phyloP scores from a whole-genome alignment of 306 rosid species.

The Inga laurina region DNA sequence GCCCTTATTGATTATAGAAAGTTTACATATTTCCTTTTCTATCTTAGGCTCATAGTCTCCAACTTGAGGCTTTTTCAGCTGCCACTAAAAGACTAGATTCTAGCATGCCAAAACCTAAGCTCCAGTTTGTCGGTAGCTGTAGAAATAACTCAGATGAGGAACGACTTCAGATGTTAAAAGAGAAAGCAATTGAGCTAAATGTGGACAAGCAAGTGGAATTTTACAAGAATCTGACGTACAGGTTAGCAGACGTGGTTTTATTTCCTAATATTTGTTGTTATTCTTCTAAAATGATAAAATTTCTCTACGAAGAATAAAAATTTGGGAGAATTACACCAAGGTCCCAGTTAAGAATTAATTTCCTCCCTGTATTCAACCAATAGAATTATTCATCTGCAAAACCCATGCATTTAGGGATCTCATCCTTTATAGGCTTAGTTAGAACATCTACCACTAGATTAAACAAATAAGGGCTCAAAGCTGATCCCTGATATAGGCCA shows the following conservation, averaged over 20 bases:
- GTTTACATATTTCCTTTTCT: conserved; percentile 38
- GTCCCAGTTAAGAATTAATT: no score
- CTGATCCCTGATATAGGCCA: no score
- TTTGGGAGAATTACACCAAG: no score
- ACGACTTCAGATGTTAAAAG: conserved; percentile 70
- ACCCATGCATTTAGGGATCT: no score
- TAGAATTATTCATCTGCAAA: no score
- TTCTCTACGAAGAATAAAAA: not conserved
- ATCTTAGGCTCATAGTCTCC: conserved; percentile 84
- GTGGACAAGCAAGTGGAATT: conserved; percentile 77
- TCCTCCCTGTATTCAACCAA: no score
- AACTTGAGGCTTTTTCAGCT: conserved; percentile 88
- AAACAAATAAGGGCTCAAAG: no score
- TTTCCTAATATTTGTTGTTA: not conserved
- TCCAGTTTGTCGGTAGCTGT: conserved; percentile 94
- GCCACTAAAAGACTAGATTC: conserved; percentile 67
- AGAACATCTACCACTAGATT: no score
- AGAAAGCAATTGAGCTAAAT: conserved; percentile 68
- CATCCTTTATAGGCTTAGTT: no score
- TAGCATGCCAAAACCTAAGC: conserved; percentile 66
- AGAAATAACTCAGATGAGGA: conserved; percentile 82
- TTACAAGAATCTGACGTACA: conserved; percentile 74
- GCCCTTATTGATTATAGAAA: conserved; percentile 37
- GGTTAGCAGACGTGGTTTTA: conserved; percentile 48
- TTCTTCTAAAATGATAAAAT: not conserved